These are phyloP conservation scores for Phyllostachys edulis DNA, from an alignment of 176 grass and related monocot species.

Conservation along the genomic window DNA sequence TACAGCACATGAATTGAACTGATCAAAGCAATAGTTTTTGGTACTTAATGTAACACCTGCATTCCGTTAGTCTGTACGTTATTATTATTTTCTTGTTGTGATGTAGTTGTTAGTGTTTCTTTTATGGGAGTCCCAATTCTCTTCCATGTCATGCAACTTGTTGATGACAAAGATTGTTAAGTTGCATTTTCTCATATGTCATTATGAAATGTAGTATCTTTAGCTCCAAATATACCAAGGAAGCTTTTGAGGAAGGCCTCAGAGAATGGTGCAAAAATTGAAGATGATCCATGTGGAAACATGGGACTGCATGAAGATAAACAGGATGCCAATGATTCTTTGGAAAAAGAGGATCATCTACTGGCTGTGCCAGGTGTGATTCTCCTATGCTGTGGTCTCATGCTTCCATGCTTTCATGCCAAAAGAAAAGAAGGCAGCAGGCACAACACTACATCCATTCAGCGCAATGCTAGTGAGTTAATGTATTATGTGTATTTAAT, in stretches of 20 bases:
- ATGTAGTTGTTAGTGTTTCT: not conserved
- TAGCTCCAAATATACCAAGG: conserved; percentile 45
- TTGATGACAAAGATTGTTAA: conserved; percentile 2
- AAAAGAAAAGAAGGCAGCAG: conserved; percentile 60
- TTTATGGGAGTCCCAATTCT: not conserved
- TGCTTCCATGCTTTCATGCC: conserved; percentile 87
- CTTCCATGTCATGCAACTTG: not conserved
- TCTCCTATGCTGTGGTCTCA: conserved; percentile 77
- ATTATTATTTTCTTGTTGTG: conserved; percentile 2
- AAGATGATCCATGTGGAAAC: conserved; percentile 45
- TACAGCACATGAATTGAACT: not conserved
- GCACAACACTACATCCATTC: conserved; percentile 44
- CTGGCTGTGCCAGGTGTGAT: conserved; percentile 80
- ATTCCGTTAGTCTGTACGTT: not conserved
- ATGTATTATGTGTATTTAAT: not conserved
- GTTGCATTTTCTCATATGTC: conserved; percentile 7
- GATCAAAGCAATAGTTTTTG: not conserved
- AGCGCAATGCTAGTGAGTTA: conserved; percentile 56
- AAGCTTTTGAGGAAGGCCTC: conserved; percentile 59
- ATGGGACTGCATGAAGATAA: conserved; percentile 34
- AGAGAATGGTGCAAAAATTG: conserved; percentile 40
- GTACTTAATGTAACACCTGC: not conserved
- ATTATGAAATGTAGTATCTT: conserved; percentile 35
- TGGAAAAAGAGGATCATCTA: conserved; percentile 52
- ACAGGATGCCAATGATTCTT: conserved; percentile 48